Base-by-base conservation (phyloP, 306 rosid genomes). In the Prunus campanulata region DNA sequence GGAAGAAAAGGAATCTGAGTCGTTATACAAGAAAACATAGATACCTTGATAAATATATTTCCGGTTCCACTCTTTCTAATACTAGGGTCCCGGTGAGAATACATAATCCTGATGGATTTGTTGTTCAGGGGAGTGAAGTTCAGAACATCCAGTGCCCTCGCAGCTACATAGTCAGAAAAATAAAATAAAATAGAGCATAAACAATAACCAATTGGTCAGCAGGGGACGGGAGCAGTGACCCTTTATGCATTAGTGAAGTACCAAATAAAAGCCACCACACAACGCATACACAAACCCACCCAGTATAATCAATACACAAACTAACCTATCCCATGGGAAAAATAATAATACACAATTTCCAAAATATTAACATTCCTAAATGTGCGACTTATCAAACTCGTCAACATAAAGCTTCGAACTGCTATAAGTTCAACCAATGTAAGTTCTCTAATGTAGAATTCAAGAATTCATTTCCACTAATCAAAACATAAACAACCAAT, bases 81-180 rank as follows among this genome's bases (percentile, higher is more conserved):
- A 71, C 90, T 86, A 60, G 97, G 93, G 82, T 85, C 91, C 57
- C 97, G 85, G 66, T 87, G 90, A 56, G 94, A 90, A 81, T 88
- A 87, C 93, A 86, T 79, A 50, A 88, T 66, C 70, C 93, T 79
- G 72, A 88, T 91, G 62, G 86, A 47, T 39, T 79, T 90, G 91
- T 72, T 87, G 81, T 84, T 86, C 83, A 90, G 79, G 13, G 89
- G 86, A 79, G 93, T 88, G 77, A 86, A 92, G 80, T 88, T 90
- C 76, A 87, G 81, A 46, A 80, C 61, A 29, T 86, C 76, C 74
- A 81, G 66, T 51, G 83, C 83, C 85, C 85, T 84, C 2, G 75
- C 80, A 32, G 87, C 83, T 81, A 74, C 29, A 50, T 0, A 9
- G 49, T 65, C 22, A 18, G 67, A 9, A 15, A 20, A 7, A 47